Evolutionary conservation across 164 flowering plant genomes (phyloP).

Genomic region (Protea cynaroides): DNA sequence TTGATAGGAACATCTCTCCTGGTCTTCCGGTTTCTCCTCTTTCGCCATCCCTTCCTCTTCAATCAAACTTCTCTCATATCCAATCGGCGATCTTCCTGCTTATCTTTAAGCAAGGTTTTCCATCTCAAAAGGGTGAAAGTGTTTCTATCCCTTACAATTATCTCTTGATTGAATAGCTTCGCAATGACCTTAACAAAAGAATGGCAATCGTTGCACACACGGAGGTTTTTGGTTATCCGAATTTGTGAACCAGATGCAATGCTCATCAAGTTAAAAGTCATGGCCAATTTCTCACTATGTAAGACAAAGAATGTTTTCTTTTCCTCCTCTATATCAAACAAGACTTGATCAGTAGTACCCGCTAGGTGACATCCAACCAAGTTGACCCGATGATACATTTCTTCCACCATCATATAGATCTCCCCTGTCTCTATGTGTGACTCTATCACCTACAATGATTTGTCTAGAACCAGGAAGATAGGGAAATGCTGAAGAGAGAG

Average conservation of each 20-base stretch:
- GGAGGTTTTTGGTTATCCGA: conserved; percentile 32
- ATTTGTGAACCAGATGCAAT: conserved; percentile 20
- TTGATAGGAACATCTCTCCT: no score
- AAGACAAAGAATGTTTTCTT: conserved; percentile 17
- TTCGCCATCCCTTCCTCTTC: no score
- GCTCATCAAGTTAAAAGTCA: conserved; percentile 28
- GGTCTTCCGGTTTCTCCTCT: no score
- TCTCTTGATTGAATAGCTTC: conserved; percentile 19
- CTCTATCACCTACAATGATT: conserved; percentile 29
- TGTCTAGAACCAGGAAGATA: no score
- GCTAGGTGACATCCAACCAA: conserved; percentile 23
- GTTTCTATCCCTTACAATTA: conserved; percentile 30
- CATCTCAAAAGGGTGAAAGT: conserved; percentile 31
- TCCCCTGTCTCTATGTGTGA: conserved; percentile 19
- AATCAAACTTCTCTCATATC: no score
- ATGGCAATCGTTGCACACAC: conserved; percentile 36
- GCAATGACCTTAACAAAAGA: conserved; percentile 27
- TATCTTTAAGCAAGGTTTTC: no score
- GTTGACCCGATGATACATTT: conserved; percentile 24
- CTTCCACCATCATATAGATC: conserved; percentile 27
- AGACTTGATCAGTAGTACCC: conserved; percentile 18
- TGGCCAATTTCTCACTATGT: conserved; percentile 36
- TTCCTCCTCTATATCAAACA: conserved; percentile 30
- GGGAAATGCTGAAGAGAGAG: no score
- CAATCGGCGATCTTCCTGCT: no score